Evolutionary conservation across 139 green algal genomes (phyloP), one percentile per base, ranked within the genome.

Genomic region (Diplosphaera chodatii): DNA sequence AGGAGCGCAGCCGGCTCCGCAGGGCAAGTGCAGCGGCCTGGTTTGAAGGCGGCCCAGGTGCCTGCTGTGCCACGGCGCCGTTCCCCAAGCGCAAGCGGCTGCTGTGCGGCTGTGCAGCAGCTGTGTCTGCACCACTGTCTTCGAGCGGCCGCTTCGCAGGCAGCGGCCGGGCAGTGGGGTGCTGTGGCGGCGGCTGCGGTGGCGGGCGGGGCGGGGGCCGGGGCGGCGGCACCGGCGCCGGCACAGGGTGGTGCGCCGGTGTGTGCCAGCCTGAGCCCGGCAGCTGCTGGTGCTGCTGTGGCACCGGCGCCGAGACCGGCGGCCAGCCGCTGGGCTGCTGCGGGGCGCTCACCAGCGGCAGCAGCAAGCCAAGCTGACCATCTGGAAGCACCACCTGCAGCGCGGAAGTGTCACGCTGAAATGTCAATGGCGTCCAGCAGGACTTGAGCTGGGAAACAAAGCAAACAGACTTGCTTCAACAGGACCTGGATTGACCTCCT

Each of bases 101-200:
- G n/a, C n/a, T n/a, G n/a, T n/a, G n/a, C n/a, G n/a, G n/a, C n/a
- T n/a, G n/a, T n/a, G n/a, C n/a, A n/a, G n/a, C n/a, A n/a, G n/a
- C n/a, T 25, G 48, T 18, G 48, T 4, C 16, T 5, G 48, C 48
- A 25, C 48, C 22, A 18, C 48, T 4, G 18, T 59, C 48, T 3
- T 59, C 48, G 16, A 59, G 48, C 48, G 16, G 48, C 48, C 48
- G 48, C 48, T 59, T 59, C 10, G 48, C 16, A 5, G 48, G 48
- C 48, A 59, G 48, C 16, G 4, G 10, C 8, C n/a, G 41, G n/a
- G 21, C 37, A 20, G 37, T 48, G 37, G 32, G 67, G 29, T 30
- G 68, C 32, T 29, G 32, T 23, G 22, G n/a, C 63, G n/a, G 71
- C 72, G 31, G 23, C 64, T 29, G 64, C 72, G 22, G 20, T 27